Base-by-base conservation (phyloP, 331 rosid genomes). In the Phaseolus coccineus region DNA sequence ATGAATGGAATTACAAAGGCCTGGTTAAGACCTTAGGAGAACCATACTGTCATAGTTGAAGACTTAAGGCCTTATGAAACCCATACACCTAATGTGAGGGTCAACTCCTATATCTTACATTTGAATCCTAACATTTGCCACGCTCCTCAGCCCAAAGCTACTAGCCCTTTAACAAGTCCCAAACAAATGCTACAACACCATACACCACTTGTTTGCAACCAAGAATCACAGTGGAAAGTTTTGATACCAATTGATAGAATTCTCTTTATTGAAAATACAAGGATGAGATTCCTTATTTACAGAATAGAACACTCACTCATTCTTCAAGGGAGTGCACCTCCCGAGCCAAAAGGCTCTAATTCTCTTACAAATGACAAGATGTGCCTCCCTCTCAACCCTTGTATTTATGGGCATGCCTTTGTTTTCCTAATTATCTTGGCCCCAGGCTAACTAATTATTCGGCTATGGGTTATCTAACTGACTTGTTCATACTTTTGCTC, bases 1-100 rank as follows among this genome's bases (percentile, higher is more conserved):
- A 50, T 55, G 13, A 57, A 31, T 85, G 72, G 44, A 52, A 33
- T 69, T 51, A 46, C 56, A 42, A 53, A 68, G 61, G 61, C 58
- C 57, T 71, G 66, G 24, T 71, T 58, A 53, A 63, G 55, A 37
- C 48, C 66, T 72, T 68, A 57, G 47, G 16, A 3, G 65, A 27
- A 58, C 65, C 19, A 27, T 33, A 58, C 9, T 33, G 27, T 58
- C 27, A 0, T 58, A 25, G 19, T 58, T 58, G 65, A 25, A 58
- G 65, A 27, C 39, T 14, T n/a, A 58, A 58, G 37, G 65, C 16
- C 37, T 25, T 58, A 58, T 58, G 35, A 58, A 58, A 25, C 37
- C 65, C 37, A 12, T 27, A 58, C 65, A 27, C 27, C 16, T 58
- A 4, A 27, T 55, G 65, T 27, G 37, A 4, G 37, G 6, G 8